A percentile compares a stretch with the other conserved stretches of the same genome.
These are phyloP conservation scores for Sonneratia caseolaris DNA, from an alignment of 345 rosid genomes.

Conservation along the genomic window DNA sequence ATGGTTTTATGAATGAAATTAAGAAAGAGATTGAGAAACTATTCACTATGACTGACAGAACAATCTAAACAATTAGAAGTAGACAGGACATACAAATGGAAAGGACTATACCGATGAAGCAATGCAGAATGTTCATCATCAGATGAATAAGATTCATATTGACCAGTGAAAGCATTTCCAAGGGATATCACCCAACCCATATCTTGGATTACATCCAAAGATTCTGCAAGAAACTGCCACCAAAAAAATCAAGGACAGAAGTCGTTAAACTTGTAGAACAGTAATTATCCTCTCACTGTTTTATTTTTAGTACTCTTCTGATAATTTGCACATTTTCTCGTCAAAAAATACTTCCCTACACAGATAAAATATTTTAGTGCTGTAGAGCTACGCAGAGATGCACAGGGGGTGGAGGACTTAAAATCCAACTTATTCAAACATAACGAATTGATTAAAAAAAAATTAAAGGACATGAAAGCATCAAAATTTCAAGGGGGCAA, in stretches of 20 bases:
- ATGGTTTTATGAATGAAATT: not conserved
- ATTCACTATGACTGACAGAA: not conserved
- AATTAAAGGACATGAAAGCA: too few relatives aligned
- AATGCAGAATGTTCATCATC: constrained; percentile 87
- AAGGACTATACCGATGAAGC: constrained; percentile 60
- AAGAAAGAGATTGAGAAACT: not conserved
- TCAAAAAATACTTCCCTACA: not conserved
- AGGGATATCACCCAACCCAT: constrained; percentile 73
- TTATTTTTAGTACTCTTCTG: not conserved
- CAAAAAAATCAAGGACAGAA: constrained; percentile 10
- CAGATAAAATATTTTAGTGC: not conserved
- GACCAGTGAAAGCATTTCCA: constrained; percentile 76
- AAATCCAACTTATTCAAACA: too few relatives aligned
- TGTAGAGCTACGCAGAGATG: too few relatives aligned
- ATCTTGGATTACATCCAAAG: constrained; percentile 90
- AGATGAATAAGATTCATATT: constrained; percentile 61
- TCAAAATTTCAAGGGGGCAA: too few relatives aligned
- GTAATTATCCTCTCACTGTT: not conserved
- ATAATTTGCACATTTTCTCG: not conserved
- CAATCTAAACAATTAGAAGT: not conserved
- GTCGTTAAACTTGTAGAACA: not conserved
- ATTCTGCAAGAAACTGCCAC: constrained; percentile 87
- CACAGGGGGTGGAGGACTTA: too few relatives aligned
- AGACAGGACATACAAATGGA: not conserved
- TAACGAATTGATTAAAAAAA: too few relatives aligned